Evolutionary conservation across 768 basidiomycete genomes (phyloP).

Genomic region (Infundibulicybe gibba): DNA sequence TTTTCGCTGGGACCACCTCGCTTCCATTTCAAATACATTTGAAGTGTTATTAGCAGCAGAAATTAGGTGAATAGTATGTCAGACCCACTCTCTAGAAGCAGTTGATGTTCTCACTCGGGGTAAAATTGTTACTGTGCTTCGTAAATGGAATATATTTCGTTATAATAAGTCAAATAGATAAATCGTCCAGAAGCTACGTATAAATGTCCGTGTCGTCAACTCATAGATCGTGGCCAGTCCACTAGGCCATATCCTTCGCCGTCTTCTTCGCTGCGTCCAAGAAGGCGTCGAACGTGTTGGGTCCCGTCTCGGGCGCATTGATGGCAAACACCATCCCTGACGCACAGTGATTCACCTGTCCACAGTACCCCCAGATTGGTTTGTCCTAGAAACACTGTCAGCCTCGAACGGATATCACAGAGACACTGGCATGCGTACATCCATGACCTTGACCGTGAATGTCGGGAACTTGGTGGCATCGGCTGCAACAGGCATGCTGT

Average conservation of each 20-base stretch:
- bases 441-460: neutral
- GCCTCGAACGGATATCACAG: too few species aligned
- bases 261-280: neutral
- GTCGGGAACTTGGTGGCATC: neutral
- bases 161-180: too few species aligned
- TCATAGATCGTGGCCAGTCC: conserved; percentile 8
- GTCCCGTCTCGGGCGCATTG: conserved; percentile 39
- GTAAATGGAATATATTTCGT: too few species aligned
- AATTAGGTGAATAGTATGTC: too few species aligned
- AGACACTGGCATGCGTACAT: neutral
- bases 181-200: too few species aligned
- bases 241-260: too few species aligned
- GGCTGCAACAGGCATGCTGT: neutral
- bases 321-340: conserved; percentile 68
- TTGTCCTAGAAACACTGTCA: neutral
- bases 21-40: too few species aligned
- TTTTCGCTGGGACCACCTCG: too few species aligned
- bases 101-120: too few species aligned
- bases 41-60: too few species aligned
- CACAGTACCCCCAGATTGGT: conserved; percentile 1
- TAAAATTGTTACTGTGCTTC: too few species aligned
- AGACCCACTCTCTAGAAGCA: too few species aligned
- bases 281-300: neutral
- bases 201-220: neutral
- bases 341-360: neutral